Percentiles rank a stretch among this genome's conserved stretches.
These are phyloP conservation scores for Backusella psychrophila DNA, from an alignment of 192 early-diverging fungal species.

Conservation along the genomic window DNA sequence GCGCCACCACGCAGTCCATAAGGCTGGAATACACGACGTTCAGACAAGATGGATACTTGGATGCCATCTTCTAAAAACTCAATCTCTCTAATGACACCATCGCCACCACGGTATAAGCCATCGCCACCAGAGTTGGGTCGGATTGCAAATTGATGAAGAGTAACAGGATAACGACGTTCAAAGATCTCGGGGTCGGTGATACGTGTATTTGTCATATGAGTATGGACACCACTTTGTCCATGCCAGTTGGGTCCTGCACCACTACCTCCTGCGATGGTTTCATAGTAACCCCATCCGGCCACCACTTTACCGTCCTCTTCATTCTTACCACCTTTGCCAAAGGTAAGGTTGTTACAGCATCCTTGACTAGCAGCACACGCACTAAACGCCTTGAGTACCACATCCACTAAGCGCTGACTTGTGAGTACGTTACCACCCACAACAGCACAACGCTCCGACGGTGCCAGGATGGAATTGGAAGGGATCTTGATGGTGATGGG, in stretches of 20 bases:
- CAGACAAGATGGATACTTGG: slow-evolving; percentile 87
- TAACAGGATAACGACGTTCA: slow-evolving; percentile 88
- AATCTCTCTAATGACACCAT: slow-evolving; percentile 91
- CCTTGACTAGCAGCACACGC: slow-evolving; percentile 92
- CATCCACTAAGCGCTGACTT: slow-evolving; percentile 89
- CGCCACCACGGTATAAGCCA: slow-evolving; percentile 77
- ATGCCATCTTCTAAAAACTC: slow-evolving; percentile 84
- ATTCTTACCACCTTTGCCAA: slow-evolving; percentile 70
- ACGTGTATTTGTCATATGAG: slow-evolving; percentile 96
- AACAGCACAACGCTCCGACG: slow-evolving; percentile 83
- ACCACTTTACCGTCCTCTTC: slow-evolving; percentile 44
- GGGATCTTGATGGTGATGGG: slow-evolving; percentile 86
- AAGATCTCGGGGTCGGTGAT: slow-evolving; percentile 98
- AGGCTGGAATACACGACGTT: slow-evolving; percentile 86
- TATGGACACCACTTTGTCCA: slow-evolving; percentile 64
- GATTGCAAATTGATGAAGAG: slow-evolving; percentile 83
- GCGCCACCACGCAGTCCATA: slow-evolving; percentile 86
- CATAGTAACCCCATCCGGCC: slow-evolving; percentile 94
- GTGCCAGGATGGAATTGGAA: slow-evolving; percentile 70
- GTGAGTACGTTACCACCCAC: slow-evolving; percentile 98
- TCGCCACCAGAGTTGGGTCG: slow-evolving; percentile 74
- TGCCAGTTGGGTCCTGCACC: slow-evolving; percentile 92
- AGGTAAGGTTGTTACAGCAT: slow-evolving; percentile 96
- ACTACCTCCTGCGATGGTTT: slow-evolving; percentile 83
- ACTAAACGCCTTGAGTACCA: slow-evolving; percentile 85